A percentile compares a stretch with the other conserved stretches of the same genome.
phyloP scores from a whole-genome alignment of 1,284 basidiomycete species.

The Puccinia polysora region DNA sequence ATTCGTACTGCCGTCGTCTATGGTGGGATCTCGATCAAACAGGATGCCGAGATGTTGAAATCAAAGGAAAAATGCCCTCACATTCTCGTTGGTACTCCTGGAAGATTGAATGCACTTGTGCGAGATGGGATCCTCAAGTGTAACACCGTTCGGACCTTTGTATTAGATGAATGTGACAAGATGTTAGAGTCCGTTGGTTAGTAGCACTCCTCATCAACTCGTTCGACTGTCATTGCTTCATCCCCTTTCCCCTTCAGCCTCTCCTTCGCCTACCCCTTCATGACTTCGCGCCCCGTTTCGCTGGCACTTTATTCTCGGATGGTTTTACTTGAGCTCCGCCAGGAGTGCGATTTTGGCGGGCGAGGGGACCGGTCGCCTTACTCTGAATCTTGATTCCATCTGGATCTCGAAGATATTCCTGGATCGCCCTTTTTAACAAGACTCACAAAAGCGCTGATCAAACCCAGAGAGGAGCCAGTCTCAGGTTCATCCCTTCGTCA shows the following conservation, averaged over 20 bases:
- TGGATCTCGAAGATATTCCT: no score
- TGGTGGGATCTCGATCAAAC: conserved; percentile 89
- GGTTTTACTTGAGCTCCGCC: no score
- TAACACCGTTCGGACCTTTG: conserved; percentile 95
- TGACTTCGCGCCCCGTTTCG: background rate
- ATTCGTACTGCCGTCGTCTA: conserved; percentile 97
- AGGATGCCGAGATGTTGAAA: conserved; percentile 88
- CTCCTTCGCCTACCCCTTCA: background rate
- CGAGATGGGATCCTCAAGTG: conserved; percentile 89
- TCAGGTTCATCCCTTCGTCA: no score
- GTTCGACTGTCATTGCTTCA: conserved; percentile 56
- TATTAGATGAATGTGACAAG: conserved; percentile 99
- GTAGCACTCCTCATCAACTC: no score
- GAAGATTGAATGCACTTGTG: conserved; percentile 84
- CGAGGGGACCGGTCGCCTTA: no score
- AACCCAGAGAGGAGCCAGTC: no score
- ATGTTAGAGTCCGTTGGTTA: conserved; percentile 99
- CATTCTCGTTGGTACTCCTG: conserved; percentile 96
- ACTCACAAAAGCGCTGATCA: no score
- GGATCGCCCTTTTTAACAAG: no score
- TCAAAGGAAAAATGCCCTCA: conserved; percentile 98
- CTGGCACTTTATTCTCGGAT: background rate
- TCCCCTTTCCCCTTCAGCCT: background rate
- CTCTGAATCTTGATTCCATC: no score
- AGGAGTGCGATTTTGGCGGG: no score